Conservation (phyloP, 1,284 basidiomycete species). For the Malassezia sp. region DNA sequence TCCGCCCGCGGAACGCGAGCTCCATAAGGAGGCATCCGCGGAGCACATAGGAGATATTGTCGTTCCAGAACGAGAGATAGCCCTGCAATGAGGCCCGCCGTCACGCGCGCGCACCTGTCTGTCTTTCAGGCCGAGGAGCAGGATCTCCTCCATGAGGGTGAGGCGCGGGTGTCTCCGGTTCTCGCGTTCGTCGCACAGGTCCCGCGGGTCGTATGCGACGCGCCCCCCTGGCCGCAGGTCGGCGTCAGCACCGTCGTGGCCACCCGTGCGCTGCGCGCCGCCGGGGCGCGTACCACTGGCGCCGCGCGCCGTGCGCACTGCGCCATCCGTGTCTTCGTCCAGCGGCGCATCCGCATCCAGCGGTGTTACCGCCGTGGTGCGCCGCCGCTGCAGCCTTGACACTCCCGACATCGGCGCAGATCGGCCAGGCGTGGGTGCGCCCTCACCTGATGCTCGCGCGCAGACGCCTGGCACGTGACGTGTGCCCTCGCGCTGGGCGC, state of each 20-base stretch:
- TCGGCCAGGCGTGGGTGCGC: neutral
- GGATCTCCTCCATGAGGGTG: slow-evolving; percentile 92
- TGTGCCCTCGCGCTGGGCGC: too few species aligned
- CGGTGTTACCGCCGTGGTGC: neutral
- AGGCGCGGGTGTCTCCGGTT: slow-evolving; percentile 65
- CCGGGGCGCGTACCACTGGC: too few species aligned
- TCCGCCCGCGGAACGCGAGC: slow-evolving; percentile 36
- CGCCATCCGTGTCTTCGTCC: slow-evolving; percentile 2
- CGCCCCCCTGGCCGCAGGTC: slow-evolving; percentile 27
- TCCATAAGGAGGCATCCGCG: slow-evolving; percentile 44
- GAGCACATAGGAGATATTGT: slow-evolving; percentile 44
- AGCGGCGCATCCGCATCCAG: neutral
- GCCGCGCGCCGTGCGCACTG: too few species aligned
- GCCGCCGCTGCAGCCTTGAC: slow-evolving; percentile 13
- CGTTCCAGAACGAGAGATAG: slow-evolving; percentile 47
- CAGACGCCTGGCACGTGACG: neutral
- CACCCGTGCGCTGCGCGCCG: too few species aligned
- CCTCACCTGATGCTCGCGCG: too few species aligned
- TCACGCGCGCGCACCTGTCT: too few species aligned
- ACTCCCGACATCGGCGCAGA: slow-evolving; percentile 1
- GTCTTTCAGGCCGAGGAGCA: slow-evolving; percentile 80
- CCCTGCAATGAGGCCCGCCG: too few species aligned
- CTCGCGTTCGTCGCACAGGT: slow-evolving; percentile 67
- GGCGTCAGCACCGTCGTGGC: slow-evolving; percentile 13
- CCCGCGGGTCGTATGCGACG: slow-evolving; percentile 86